phyloP scores from a whole-genome alignment of 164 flowering plant genomes.

The Euptelea pleiosperma region DNA sequence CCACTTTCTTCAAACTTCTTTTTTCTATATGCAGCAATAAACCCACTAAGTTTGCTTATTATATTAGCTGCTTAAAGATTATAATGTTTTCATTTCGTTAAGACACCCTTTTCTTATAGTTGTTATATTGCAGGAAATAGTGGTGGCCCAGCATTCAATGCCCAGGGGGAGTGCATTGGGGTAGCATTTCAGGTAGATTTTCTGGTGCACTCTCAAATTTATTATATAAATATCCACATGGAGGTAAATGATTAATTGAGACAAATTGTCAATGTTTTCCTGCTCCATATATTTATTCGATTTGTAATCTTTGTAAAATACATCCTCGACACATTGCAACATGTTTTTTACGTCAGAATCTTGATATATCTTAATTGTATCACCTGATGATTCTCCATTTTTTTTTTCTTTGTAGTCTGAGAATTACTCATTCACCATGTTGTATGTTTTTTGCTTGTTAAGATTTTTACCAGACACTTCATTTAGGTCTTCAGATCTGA shows the following conservation, averaged over 20 bases:
- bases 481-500: slow-evolving; percentile 93
- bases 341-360: too few species aligned
- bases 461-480: slow-evolving; percentile 28
- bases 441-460: background rate
- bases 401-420: background rate
- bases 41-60: background rate
- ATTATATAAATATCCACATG: background rate
- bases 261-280: too few species aligned
- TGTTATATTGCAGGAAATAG: slow-evolving; percentile 74
- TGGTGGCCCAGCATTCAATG: slow-evolving; percentile 99
- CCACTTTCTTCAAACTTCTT: too few species aligned
- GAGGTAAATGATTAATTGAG: background rate
- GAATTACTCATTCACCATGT: background rate
- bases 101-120: slow-evolving; percentile 24
- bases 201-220: slow-evolving; percentile 14
- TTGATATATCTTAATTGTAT: too few species aligned
- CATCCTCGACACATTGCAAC: too few species aligned
- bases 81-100: slow-evolving; percentile 12
- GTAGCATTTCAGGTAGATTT: slow-evolving; percentile 94
- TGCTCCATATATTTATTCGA: too few species aligned
- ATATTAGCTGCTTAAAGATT: slow-evolving; percentile 4
- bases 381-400: too few species aligned
- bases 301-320: too few species aligned
- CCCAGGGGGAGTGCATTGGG: slow-evolving; percentile 94
- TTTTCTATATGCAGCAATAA: background rate